phyloP scores from a whole-genome alignment of 75 land plant species.

The Picea sitchensis region DNA sequence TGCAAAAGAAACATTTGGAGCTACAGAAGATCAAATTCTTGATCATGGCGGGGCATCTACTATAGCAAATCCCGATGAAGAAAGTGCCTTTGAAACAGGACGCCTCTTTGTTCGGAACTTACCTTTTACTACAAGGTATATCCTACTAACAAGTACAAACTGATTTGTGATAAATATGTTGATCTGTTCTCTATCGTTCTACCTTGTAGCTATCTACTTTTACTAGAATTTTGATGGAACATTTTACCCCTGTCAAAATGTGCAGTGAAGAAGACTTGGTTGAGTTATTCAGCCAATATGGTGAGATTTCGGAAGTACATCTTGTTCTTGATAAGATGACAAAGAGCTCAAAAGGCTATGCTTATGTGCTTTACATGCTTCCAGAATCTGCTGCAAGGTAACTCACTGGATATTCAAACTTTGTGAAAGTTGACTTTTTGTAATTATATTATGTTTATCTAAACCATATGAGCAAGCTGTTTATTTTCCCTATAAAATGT shows the following conservation, averaged over 20 bases:
- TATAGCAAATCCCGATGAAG: constrained; percentile 27
- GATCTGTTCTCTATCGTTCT: not conserved
- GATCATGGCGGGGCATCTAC: constrained; percentile 17
- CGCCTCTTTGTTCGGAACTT: constrained; percentile 95
- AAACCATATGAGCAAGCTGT: no score
- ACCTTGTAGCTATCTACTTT: not conserved
- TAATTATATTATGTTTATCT: no score
- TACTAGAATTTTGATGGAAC: not conserved
- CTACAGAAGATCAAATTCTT: not conserved
- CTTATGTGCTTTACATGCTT: constrained; percentile 59
- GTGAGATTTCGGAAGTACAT: constrained; percentile 77
- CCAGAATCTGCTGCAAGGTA: constrained; percentile 96
- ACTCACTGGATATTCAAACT: not conserved
- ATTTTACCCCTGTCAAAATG: not conserved
- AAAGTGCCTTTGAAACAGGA: constrained; percentile 51
- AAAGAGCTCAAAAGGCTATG: constrained; percentile 83
- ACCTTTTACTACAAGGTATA: constrained; percentile 84
- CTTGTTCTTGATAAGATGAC: constrained; percentile 83
- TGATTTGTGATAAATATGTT: not conserved
- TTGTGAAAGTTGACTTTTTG: not conserved
- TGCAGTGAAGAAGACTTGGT: constrained; percentile 84
- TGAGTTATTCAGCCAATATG: constrained; percentile 69
- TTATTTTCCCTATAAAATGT: no score
- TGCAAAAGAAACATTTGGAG: not conserved
- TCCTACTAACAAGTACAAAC: not conserved